A percentile compares a stretch with the other conserved stretches of the same genome.
These are phyloP conservation scores for Pythium aristosporum DNA, from an alignment of 352 stramenopile genomes.

Conservation along the genomic window DNA sequence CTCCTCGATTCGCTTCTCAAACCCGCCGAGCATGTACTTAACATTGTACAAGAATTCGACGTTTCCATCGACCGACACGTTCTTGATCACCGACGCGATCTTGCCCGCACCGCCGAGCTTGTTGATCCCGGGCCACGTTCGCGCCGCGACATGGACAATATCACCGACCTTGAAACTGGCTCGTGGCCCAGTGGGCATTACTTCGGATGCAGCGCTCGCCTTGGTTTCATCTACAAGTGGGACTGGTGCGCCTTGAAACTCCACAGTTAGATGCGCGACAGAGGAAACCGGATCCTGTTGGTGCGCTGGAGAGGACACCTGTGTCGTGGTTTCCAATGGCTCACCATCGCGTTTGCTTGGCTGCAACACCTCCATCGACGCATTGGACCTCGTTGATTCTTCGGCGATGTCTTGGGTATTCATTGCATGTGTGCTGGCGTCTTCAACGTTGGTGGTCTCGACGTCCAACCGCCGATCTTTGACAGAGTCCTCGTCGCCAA, in stretches of 20 bases:
- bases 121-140: constrained; percentile 88
- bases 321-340: neutral
- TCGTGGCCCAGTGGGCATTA: neutral
- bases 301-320: neutral
- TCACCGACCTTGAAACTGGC: constrained; percentile 27
- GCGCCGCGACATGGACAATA: constrained; percentile 30
- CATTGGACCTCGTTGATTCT: neutral
- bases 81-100: constrained; percentile 45
- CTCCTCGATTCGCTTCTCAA: constrained; percentile 70
- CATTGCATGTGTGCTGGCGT: no score
- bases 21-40: constrained; percentile 76
- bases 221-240: neutral
- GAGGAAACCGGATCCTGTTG: neutral
- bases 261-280: neutral
- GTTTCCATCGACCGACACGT: constrained; percentile 22
- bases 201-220: neutral
- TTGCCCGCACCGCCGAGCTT: constrained; percentile 74
- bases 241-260: neutral
- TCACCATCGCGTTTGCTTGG: neutral
- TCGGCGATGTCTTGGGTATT: neutral
- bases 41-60: constrained; percentile 68
- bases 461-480: neutral
- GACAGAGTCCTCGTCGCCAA: neutral
- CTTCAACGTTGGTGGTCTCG: neutral
- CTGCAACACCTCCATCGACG: neutral